Base-by-base conservation (phyloP, 768 basidiomycete species). In the Brasilioporus rufonigricans region DNA sequence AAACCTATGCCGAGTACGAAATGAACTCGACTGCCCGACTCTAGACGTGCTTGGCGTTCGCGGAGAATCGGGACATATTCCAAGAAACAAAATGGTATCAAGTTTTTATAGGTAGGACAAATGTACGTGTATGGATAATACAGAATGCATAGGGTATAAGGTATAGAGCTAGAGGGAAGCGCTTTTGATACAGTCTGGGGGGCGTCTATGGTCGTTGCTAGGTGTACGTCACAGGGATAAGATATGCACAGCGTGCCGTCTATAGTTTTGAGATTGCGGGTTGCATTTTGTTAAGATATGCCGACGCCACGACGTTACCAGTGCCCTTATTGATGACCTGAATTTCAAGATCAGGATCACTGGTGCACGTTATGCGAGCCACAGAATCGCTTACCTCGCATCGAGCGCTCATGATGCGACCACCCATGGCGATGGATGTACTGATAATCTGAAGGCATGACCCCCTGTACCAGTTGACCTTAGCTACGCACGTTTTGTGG, bases 251-350 rank as follows among this genome's bases (percentile, higher is more conserved):
- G 51, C 47, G 48, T 48, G 52, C 19, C 39, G 16, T 58, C 63
- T 66, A 84, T 53, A 84, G 71, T 60, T 81, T 83, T 23, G 81
- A 69, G 35, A 70, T 53, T 8, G 54, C 61, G 5, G 87, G 87
- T 65, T 89, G 85, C 86, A 87, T 89, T 70, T 88, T 87, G 73
- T 79, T 86, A 47, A 87, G 69, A 56, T 83, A 80, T 1, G 84
- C 85, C 1, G 86, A 87, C 9, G 86, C 86, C 47, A 88, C 72
- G 38, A 83, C 71, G 53, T 80, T 73, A 18, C 85, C 84, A 3
- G 78, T 76, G 47, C 74, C 69, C 58, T 82, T 85, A 66, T 87
- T 82, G 36, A 80, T 60, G 43, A 89, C 75, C 86, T 89, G 57
- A 2, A 32, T 36, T 18, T 23, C 36, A 19, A 27, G 19, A 44